Base-by-base conservation (phyloP, 2,329 filamentous ascomycete genomes). In the Bretziella fagacearum region DNA sequence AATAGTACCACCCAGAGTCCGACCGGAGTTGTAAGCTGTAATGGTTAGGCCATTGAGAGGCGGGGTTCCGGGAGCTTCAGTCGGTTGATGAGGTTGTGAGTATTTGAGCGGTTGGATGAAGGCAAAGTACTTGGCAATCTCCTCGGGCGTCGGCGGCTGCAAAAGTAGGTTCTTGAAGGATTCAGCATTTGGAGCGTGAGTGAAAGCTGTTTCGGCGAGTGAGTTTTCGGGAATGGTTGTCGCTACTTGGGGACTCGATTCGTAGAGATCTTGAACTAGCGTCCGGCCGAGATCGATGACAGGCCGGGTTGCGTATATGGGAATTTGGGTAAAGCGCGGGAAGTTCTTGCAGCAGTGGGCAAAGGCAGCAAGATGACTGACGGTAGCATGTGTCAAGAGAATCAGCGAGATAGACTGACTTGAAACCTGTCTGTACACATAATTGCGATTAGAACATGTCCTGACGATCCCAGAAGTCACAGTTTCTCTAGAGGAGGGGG, bases 271-370 rank as follows among this genome's bases (percentile, higher is more conserved):
- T 61, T 94, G 86, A 18, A 93, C 70, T 22, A 96, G 71, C 1
- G 86, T 93, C 33, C 89, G 81, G 17, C 91, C 91, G 39, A 98
- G 78, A 35, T 91, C 83, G 57, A 95, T 87, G 55, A 98, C 86
- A 7, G 91, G 91, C 32, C 79, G 79, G 4, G 91, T 98, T 48
- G 91, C 91, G 64, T 95, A 98, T 50, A 94, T 79, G 33, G 91
- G 91, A 52, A 98, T 86, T 58, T 86, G 80, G 7, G 80, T 81
- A 64, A 98, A 98, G 40, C 84, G 71, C 39, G 91, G 86, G 53
- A 96, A 82, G 62, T 95, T 81, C 63, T 94, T 94, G 77, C 91
- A 96, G 67, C 87, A 95, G 62, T 96, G 87, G 36, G 84, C 87
- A 61, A 84, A 95, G 50, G 91, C 91, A 54, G 84, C 89, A 48